Evolutionary conservation across 352 stramenopile species (phyloP).

Genomic region (Phytophthora gonapodyides): DNA sequence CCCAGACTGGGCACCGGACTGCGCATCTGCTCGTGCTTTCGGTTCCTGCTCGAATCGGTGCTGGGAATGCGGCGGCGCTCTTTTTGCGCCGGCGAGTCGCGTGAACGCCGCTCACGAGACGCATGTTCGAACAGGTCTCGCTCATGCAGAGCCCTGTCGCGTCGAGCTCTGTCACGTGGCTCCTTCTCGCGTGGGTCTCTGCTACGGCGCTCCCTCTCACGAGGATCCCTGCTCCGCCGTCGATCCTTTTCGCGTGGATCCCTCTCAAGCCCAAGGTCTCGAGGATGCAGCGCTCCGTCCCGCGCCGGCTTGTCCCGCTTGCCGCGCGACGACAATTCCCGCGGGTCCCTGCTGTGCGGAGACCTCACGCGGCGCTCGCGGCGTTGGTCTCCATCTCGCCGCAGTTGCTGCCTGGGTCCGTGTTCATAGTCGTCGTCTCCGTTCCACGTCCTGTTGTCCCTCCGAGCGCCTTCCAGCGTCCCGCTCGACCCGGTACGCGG

Average conservation of each 20-base stretch:
- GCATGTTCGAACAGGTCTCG: constrained; percentile 23
- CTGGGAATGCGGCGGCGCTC: constrained; percentile 23
- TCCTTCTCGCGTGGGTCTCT: background rate
- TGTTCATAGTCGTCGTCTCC: constrained; percentile 20
- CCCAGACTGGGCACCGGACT: constrained; percentile 15
- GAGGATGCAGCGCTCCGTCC: constrained; percentile 15
- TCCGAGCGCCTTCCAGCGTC: constrained; percentile 9
- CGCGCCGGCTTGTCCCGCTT: constrained; percentile 11
- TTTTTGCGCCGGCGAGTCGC: constrained; percentile 22
- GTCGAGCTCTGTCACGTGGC: background rate
- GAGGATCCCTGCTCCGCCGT: constrained; percentile 17
- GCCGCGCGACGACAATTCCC: constrained; percentile 1
- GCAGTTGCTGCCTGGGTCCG: constrained; percentile 4
- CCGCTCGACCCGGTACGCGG: constrained; percentile 11
- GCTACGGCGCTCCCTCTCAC: constrained; percentile 24
- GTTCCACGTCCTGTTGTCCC: constrained; percentile 38
- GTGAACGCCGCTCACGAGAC: constrained; percentile 19
- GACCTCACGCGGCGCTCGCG: constrained; percentile 27
- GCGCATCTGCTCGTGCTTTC: constrained; percentile 26
- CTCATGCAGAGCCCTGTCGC: constrained; percentile 27
- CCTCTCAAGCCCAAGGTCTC: constrained; percentile 11
- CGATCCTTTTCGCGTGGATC: constrained; percentile 21
- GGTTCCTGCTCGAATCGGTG: constrained; percentile 13
- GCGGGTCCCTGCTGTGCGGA: constrained; percentile 19
- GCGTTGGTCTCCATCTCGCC: constrained; percentile 14